Conservation (phyloP, 345 rosid genomes). For the Angophora floribunda region DNA sequence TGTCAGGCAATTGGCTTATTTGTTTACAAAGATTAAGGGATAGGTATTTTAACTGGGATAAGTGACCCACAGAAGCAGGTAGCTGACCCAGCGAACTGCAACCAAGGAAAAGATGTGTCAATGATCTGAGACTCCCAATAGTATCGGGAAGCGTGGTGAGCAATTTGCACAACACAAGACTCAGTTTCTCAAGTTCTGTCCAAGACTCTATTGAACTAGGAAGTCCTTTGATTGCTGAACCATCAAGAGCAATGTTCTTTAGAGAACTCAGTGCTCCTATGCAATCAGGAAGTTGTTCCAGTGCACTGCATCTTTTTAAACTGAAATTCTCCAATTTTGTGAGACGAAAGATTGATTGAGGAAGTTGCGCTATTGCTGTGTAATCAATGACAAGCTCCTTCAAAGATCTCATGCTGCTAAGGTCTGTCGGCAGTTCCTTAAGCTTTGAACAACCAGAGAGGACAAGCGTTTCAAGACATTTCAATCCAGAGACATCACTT, state of each 20-base stretch:
- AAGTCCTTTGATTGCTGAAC: slow-evolving; percentile 21
- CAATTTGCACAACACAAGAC: slow-evolving; percentile 15
- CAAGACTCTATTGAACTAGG: slow-evolving; percentile 24
- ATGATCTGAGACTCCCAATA: slow-evolving; percentile 20
- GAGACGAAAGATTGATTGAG: slow-evolving; percentile 26
- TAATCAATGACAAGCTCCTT: slow-evolving; percentile 28
- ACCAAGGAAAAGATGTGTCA: slow-evolving; percentile 6
- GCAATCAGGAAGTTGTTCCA: slow-evolving; percentile 20
- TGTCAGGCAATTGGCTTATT: slow-evolving; percentile 28
- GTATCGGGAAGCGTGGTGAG: slow-evolving; percentile 23
- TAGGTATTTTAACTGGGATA: slow-evolving; percentile 18
- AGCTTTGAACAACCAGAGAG: slow-evolving; percentile 28
- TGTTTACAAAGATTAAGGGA: slow-evolving; percentile 7
- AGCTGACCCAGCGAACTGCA: slow-evolving; percentile 15
- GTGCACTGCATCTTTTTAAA: slow-evolving; percentile 7
- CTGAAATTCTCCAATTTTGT: slow-evolving; percentile 32
- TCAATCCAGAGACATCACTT: slow-evolving; percentile 28
- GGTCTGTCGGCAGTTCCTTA: slow-evolving; percentile 22
- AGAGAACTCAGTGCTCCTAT: slow-evolving; percentile 25
- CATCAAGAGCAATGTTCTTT: slow-evolving; percentile 19
- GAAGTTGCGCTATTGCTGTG: slow-evolving; percentile 30
- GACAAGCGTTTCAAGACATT: slow-evolving; percentile 21
- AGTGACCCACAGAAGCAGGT: slow-evolving; percentile 32
- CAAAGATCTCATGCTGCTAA: slow-evolving; percentile 33
- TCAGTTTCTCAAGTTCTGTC: slow-evolving; percentile 25